phyloP scores from a whole-genome alignment of 2,329 filamentous ascomycete genomes.

The Trichoderma atrobrunneum region DNA sequence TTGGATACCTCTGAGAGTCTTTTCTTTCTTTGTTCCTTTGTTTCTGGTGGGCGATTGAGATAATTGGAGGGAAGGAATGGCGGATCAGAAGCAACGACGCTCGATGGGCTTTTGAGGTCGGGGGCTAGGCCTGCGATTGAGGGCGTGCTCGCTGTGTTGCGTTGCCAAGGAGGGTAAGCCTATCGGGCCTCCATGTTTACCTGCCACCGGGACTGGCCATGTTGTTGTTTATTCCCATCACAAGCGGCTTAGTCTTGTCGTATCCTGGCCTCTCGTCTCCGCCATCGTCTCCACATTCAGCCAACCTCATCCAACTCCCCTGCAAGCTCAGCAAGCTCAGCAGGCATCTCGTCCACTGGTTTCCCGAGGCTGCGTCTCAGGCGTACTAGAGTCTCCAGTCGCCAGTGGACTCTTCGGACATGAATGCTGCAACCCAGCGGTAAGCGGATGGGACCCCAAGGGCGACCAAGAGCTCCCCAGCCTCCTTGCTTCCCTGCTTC shows the following conservation, averaged over 20 bases:
- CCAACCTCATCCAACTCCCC: constrained; percentile 21
- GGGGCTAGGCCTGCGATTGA: constrained; percentile 32
- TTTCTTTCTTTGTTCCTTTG: constrained; percentile 33
- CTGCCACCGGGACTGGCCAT: constrained; percentile 17
- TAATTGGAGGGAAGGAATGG: constrained; percentile 37
- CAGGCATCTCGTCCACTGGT: constrained; percentile 17
- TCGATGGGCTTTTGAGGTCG: constrained; percentile 41
- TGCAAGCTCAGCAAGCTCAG: constrained; percentile 21
- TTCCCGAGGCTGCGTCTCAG: constrained; percentile 20
- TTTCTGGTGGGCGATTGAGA: constrained; percentile 36
- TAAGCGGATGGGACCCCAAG: constrained; percentile 17
- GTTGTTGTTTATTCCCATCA: constrained; percentile 29
- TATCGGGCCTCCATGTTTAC: constrained; percentile 27
- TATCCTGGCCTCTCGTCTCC: constrained; percentile 20
- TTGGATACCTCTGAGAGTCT: constrained; percentile 36
- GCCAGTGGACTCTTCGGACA: constrained; percentile 17
- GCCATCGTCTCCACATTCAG: constrained; percentile 20
- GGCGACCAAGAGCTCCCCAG: constrained; percentile 17
- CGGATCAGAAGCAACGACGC: constrained; percentile 32
- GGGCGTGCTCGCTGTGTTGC: constrained; percentile 22
- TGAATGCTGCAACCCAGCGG: constrained; percentile 21
- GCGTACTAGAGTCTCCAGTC: constrained; percentile 18
- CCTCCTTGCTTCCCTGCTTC: constrained; percentile 14
- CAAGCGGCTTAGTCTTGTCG: constrained; percentile 26
- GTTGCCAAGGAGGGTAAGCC: constrained; percentile 25